These are phyloP conservation scores for Termitomyces sp. DNA, from an alignment of 768 basidiomycete species.

Conservation along the genomic window DNA sequence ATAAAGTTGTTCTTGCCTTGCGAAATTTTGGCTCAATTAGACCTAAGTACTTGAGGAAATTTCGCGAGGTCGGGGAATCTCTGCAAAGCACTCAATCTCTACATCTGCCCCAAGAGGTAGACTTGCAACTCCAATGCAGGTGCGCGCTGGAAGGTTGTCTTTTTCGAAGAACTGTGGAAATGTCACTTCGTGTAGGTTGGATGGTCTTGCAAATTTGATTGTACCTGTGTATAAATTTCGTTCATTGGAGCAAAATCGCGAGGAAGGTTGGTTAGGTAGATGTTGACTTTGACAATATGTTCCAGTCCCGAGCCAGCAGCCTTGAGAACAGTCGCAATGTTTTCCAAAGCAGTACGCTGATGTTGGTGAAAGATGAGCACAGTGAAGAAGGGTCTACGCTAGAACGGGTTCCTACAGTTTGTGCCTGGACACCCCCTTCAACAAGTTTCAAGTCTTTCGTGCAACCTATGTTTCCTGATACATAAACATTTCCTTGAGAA, in stretches of 20 bases:
- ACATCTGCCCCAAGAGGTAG: conserved; percentile 55
- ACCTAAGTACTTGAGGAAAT: too few species aligned
- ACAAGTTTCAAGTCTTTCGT: conserved; percentile 19
- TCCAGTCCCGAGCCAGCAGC: conserved; percentile 41
- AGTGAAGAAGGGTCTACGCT: background rate
- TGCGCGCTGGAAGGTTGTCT: conserved; percentile 50
- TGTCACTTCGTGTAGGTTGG: background rate
- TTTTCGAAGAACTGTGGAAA: conserved; percentile 44
- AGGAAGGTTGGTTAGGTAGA: conserved; percentile 39
- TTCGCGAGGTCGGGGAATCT: conserved; percentile 22
- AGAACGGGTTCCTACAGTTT: conserved; percentile 28
- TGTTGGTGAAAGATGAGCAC: background rate
- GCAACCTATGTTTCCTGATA: conserved; percentile 38
- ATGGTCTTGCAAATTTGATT: background rate
- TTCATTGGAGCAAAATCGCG: conserved; percentile 39
- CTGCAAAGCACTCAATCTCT: conserved; percentile 64
- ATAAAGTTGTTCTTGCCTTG: background rate
- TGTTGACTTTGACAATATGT: conserved; percentile 36
- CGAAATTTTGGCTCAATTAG: background rate
- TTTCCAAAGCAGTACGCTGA: conserved; percentile 37
- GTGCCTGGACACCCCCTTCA: conserved; percentile 34
- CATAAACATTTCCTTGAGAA: conserved; percentile 33
- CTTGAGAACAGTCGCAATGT: conserved; percentile 38
- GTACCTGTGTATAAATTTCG: conserved; percentile 36
- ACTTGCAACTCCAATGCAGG: conserved; percentile 54